phyloP scores from a whole-genome alignment of 2,329 filamentous ascomycete genomes.

The Pseudogymnoascus verrucosus region DNA sequence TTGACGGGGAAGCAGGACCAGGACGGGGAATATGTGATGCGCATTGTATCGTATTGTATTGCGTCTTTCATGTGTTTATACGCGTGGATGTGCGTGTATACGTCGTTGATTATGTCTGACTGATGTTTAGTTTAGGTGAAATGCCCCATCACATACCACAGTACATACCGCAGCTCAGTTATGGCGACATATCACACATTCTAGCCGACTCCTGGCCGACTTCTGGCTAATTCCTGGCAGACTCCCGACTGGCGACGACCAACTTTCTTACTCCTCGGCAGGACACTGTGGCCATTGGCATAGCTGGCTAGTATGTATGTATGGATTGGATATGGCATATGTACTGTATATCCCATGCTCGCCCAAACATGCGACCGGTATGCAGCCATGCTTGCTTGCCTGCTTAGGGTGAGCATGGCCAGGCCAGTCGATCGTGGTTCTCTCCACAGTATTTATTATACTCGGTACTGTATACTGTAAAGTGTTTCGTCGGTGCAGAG shows the following conservation, averaged over 20 bases:
- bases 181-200: neutral
- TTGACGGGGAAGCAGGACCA: neutral
- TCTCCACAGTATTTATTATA: neutral
- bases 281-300: neutral
- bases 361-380: neutral
- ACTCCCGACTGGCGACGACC: too few species aligned
- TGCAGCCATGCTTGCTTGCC: neutral
- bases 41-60: neutral
- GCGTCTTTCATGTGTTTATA: neutral
- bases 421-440: neutral
- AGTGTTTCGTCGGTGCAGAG: neutral
- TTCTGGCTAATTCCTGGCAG: neutral
- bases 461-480: neutral
- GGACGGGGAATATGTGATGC: neutral
- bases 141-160: too few species aligned
- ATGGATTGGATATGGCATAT: too few species aligned
- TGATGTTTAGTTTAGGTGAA: too few species aligned
- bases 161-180: neutral
- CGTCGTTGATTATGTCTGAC: too few species aligned
- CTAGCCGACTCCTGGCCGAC: neutral
- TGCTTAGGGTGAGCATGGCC: neutral
- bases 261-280: neutral
- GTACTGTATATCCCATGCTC: neutral
- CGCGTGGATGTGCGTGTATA: neutral
- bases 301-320: neutral